phyloP scores from a whole-genome alignment of 2,329 filamentous ascomycete genomes.

The Fonsecaea pugnacius region DNA sequence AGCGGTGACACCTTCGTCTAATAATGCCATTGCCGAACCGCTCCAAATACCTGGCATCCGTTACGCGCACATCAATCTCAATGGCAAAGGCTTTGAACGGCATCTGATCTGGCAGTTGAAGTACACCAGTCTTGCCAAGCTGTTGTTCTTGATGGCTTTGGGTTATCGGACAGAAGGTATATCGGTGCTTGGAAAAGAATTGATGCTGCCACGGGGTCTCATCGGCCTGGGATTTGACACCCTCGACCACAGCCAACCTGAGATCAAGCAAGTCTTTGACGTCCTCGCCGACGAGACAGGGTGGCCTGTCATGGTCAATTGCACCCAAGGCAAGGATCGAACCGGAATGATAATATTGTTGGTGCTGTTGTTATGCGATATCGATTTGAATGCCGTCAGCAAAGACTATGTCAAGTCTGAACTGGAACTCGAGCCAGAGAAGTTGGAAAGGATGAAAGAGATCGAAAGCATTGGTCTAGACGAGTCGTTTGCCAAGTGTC shows the following conservation, averaged over 20 bases:
- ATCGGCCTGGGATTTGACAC: constrained; percentile 71
- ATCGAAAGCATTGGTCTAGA: constrained; percentile 72
- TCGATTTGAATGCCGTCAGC: constrained; percentile 59
- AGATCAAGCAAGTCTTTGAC: constrained; percentile 72
- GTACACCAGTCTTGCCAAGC: constrained; percentile 62
- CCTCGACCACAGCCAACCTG: constrained; percentile 66
- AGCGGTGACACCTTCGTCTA: constrained; percentile 49
- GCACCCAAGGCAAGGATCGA: constrained; percentile 87
- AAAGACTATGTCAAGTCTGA: constrained; percentile 73
- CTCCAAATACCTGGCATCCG: constrained; percentile 66
- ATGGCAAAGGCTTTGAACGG: constrained; percentile 71
- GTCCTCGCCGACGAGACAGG: constrained; percentile 59
- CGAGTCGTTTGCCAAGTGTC: constrained; percentile 72
- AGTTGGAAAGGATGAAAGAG: constrained; percentile 67
- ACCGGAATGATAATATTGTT: constrained; percentile 74
- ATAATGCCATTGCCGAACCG: constrained; percentile 56
- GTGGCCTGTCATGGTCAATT: constrained; percentile 75
- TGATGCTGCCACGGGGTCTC: constrained; percentile 74
- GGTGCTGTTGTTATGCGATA: constrained; percentile 65
- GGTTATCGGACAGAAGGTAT: constrained; percentile 73
- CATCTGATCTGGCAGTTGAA: constrained; percentile 70
- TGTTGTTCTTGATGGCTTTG: constrained; percentile 66
- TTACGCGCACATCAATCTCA: constrained; percentile 73
- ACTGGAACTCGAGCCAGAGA: constrained; percentile 64
- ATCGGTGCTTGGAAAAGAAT: constrained; percentile 68